Base-by-base conservation (phyloP, 495 filamentous ascomycete genomes). In the Lepidopterella palustris region DNA sequence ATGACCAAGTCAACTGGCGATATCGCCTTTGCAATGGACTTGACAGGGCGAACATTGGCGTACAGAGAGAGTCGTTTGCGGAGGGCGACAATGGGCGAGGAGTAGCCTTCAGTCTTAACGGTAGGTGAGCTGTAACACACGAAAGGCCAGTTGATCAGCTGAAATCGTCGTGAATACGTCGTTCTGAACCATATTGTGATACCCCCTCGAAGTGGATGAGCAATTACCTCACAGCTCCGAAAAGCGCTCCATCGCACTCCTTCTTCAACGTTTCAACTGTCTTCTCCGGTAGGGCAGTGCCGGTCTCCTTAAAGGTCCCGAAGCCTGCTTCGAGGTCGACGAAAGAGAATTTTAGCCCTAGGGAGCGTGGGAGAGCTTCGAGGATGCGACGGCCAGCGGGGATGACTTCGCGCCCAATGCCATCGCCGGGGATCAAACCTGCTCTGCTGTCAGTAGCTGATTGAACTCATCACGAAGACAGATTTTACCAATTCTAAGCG, bases 391-490 rank as follows among this genome's bases (percentile, higher is more conserved):
- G 88, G 58, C 92, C 93, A 54, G 93, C 92, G 64, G 95, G 95
- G 75, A 98, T 96, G 72, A 98, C 93, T 77, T 98, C 93, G 70
- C 88, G 89, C 73, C 93, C 93, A 74, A 98, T 98, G 73, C 93
- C 93, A 78, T 98, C 93, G 72, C 93, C 93, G 73, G 93, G 89
- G 68, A 97, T 96, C 71, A 98, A 87, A 70, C 91, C 92, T 95
- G 31, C 4, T 8, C 5, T 15, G 2, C 32, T 27, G 20, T 47
- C 45, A 52, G 32, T n/a, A 25, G 10, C 26, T 9, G 15, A 25
- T 3, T 4, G 20, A 13, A 13, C 5, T 50, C 8, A 15, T 13
- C 10, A 13, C 21, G 5, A 13, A 50, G 47, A 15, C 25, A 0
- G 15, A 63, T 67, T 66, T 74, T 61, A 80, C 78, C 80, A 76